Conservation (phyloP, 2,329 filamentous ascomycete species). For the Huntiella bhutanensis region DNA sequence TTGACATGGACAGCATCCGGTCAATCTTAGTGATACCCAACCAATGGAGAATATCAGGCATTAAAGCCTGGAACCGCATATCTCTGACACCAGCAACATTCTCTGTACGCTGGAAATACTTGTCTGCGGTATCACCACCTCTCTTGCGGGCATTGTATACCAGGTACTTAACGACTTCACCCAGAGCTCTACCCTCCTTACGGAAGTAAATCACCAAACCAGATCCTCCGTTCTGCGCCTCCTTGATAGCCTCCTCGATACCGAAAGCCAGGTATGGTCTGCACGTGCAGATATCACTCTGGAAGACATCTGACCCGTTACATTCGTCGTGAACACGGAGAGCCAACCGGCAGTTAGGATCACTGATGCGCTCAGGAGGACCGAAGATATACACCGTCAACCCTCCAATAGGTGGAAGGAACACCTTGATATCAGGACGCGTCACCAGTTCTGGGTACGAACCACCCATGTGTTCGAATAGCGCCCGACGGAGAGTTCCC, state of each 20-base stretch:
- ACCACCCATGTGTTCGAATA: slow-evolving; percentile 91
- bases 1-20: slow-evolving; percentile 84
- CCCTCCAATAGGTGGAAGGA: slow-evolving; percentile 83
- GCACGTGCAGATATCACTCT: slow-evolving; percentile 95
- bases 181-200: slow-evolving; percentile 85
- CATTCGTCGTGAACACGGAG: slow-evolving; percentile 69
- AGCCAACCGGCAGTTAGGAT: slow-evolving; percentile 62
- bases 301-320: slow-evolving; percentile 94
- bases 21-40: slow-evolving; percentile 97
- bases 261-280: slow-evolving; percentile 91
- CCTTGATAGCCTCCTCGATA: slow-evolving; percentile 91
- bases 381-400: slow-evolving; percentile 96
- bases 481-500: slow-evolving; percentile 60
- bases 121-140: slow-evolving; percentile 60
- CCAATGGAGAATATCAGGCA: slow-evolving; percentile 97
- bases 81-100: slow-evolving; percentile 93
- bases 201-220: slow-evolving; percentile 97
- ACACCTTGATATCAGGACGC: slow-evolving; percentile 81
- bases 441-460: slow-evolving; percentile 96
- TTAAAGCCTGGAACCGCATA: slow-evolving; percentile 95
- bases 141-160: slow-evolving; percentile 69
- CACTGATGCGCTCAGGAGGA: slow-evolving; percentile 81
- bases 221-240: slow-evolving; percentile 82
- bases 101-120: slow-evolving; percentile 95
- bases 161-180: slow-evolving; percentile 85